Evolutionary conservation across 202 grass and related monocot species (phyloP).

Genomic region (Zizania palustris): DNA sequence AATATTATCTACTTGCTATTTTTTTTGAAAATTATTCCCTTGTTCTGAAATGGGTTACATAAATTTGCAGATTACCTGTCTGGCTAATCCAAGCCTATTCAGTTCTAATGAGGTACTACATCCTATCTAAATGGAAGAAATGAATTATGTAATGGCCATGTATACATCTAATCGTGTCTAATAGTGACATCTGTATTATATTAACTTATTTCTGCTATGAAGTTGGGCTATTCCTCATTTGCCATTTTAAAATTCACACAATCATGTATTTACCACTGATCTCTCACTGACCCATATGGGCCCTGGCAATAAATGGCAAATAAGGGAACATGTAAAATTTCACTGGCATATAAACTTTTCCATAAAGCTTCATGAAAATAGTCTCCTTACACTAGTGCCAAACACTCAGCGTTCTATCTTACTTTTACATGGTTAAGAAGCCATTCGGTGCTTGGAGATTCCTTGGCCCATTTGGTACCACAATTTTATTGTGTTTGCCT

Average conservation of each 20-base stretch:
- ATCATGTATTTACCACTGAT: background rate
- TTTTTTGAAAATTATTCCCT: conserved; percentile 34
- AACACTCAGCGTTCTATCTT: conserved; percentile 20
- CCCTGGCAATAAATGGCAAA: background rate
- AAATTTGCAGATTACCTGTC: conserved; percentile 73
- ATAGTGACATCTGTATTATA: background rate
- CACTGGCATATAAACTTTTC: background rate
- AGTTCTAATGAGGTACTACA: conserved; percentile 78
- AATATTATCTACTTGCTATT: conserved; percentile 2
- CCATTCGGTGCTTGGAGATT: conserved; percentile 16
- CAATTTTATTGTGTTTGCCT: conserved; percentile 15
- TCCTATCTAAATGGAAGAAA: conserved; percentile 4
- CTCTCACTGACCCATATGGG: background rate
- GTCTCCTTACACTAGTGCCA: conserved; percentile 10
- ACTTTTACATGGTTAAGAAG: conserved; percentile 14
- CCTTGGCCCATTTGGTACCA: conserved; percentile 7
- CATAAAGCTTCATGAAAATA: background rate
- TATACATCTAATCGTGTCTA: conserved; percentile 10
- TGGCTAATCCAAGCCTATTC: conserved; percentile 88
- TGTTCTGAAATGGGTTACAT: conserved; percentile 37
- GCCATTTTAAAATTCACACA: background rate
- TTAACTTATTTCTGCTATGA: background rate
- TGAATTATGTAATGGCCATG: conserved; percentile 1
- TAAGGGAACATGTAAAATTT: background rate
- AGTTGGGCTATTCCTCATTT: background rate